Conservation (phyloP, 192 early-diverging fungal genomes). For the Linnemannia elongata region DNA sequence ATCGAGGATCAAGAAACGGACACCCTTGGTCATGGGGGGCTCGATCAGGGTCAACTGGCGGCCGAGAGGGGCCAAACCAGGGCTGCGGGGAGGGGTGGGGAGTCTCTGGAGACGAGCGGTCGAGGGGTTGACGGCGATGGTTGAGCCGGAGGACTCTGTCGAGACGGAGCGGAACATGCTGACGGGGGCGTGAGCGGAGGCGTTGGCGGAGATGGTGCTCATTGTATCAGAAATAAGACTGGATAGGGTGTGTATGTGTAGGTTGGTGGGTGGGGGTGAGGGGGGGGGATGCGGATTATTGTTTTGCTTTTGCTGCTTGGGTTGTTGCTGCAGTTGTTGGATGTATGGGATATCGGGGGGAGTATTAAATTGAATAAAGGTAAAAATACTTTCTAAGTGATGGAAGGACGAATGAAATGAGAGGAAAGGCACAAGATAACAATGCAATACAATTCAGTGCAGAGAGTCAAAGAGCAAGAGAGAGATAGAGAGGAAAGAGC, state of each 20-base stretch:
- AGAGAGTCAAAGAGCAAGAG: not conserved
- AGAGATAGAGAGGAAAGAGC: not conserved
- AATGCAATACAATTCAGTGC: not conserved
- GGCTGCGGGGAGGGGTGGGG: constrained; percentile 54
- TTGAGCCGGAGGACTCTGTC: constrained; percentile 28
- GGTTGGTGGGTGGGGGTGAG: not conserved
- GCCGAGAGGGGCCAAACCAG: constrained; percentile 62
- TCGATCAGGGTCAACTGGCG: constrained; percentile 77
- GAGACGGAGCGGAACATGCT: constrained; percentile 55
- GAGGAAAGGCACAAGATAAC: not conserved
- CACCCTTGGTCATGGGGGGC: constrained; percentile 61
- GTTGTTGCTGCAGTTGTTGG: no score
- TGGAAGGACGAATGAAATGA: not conserved
- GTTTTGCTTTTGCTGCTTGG: not conserved
- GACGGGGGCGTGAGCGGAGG: constrained; percentile 34
- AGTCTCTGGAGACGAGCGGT: constrained; percentile 52
- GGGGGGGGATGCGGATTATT: not conserved
- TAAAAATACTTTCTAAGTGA: not conserved
- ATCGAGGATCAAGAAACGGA: constrained; percentile 94
- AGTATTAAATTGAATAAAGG: constrained; percentile 4
- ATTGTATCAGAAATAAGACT: constrained; percentile 10
- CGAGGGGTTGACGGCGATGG: constrained; percentile 42
- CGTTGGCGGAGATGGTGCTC: constrained; percentile 48
- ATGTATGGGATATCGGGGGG: not conserved
- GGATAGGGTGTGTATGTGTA: not conserved